Evolutionary conservation across 2,329 filamentous ascomycete species (phyloP).

Genomic region (Trichothecium roseum): DNA sequence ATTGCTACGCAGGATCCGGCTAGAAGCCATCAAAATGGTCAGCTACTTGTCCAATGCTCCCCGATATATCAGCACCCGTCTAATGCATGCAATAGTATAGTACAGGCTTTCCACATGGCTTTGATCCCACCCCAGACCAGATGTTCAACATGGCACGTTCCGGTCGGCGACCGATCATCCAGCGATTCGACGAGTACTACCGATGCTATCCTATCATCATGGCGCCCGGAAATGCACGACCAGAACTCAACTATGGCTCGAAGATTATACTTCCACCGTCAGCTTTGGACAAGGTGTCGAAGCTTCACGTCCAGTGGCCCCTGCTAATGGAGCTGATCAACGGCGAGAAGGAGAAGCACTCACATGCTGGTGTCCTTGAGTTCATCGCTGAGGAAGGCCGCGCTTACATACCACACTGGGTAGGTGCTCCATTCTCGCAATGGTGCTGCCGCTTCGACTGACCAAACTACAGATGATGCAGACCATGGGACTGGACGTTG

Average conservation of each 20-base stretch:
- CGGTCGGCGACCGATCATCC: constrained; percentile 40
- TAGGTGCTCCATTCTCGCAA: constrained; percentile 30
- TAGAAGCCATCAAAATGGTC: too few relatives aligned
- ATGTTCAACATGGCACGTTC: constrained; percentile 32
- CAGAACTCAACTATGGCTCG: constrained; percentile 87
- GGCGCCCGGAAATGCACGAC: constrained; percentile 81
- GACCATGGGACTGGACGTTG: constrained; percentile 77
- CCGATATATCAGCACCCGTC: too few relatives aligned
- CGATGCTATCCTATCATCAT: constrained; percentile 93
- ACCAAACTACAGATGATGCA: constrained; percentile 67
- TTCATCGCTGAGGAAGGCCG: constrained; percentile 97
- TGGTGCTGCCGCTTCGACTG: background rate
- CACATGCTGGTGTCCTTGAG: constrained; percentile 90
- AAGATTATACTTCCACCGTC: constrained; percentile 97
- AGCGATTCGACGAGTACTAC: constrained; percentile 97
- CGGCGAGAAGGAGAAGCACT: constrained; percentile 66
- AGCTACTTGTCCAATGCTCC: too few relatives aligned
- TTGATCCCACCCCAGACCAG: too few relatives aligned
- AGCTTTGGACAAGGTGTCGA: constrained; percentile 90
- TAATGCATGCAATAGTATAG: too few relatives aligned
- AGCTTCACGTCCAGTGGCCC: constrained; percentile 92
- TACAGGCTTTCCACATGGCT: too few relatives aligned
- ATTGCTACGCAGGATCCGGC: too few relatives aligned
- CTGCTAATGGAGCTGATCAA: constrained; percentile 96
- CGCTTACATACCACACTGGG: constrained; percentile 93